These are phyloP conservation scores for Escallonia rubra DNA, from an alignment of 129 eudicot species.

Conservation along the genomic window DNA sequence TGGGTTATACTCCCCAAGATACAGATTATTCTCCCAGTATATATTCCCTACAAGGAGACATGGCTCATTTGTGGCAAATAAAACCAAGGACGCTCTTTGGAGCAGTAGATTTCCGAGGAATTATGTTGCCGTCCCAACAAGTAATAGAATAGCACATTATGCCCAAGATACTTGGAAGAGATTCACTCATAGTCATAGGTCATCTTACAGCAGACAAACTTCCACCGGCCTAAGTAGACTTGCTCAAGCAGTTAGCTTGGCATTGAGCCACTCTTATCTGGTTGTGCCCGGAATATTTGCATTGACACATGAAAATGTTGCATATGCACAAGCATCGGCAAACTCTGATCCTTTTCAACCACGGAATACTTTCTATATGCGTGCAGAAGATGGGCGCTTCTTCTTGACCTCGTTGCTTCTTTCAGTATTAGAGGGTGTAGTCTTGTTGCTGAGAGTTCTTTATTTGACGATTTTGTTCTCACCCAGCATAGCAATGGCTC, in stretches of 20 bases:
- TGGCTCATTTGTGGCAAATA: slow-evolving; percentile 17
- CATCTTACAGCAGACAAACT: slow-evolving; percentile 10
- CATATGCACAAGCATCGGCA: slow-evolving; percentile 49
- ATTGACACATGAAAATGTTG: slow-evolving; percentile 36
- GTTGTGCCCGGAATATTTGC: slow-evolving; percentile 69
- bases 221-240: slow-evolving; percentile 29
- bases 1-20: slow-evolving; percentile 31
- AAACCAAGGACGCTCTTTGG: slow-evolving; percentile 18
- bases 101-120: slow-evolving; percentile 27
- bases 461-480: slow-evolving; percentile 66
- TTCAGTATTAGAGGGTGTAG: slow-evolving; percentile 43
- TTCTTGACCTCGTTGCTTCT: slow-evolving; percentile 41
- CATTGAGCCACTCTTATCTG: slow-evolving; percentile 56
- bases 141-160: slow-evolving; percentile 33
- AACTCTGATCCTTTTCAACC: slow-evolving; percentile 40
- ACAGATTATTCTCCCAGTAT: slow-evolving; percentile 29
- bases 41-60: slow-evolving; percentile 23
- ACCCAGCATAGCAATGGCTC: slow-evolving; percentile 70
- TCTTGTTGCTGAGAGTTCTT: slow-evolving; percentile 59
- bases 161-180: slow-evolving; percentile 68
- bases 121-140: slow-evolving; percentile 23
- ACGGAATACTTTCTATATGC: slow-evolving; percentile 41
- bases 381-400: slow-evolving; percentile 53
- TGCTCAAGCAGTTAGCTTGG: slow-evolving; percentile 82
- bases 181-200: slow-evolving; percentile 18